A percentile compares a stretch with the other conserved stretches of the same genome.
phyloP scores from a whole-genome alignment of 192 early-diverging fungal species.

The Coemansia sp. region DNA sequence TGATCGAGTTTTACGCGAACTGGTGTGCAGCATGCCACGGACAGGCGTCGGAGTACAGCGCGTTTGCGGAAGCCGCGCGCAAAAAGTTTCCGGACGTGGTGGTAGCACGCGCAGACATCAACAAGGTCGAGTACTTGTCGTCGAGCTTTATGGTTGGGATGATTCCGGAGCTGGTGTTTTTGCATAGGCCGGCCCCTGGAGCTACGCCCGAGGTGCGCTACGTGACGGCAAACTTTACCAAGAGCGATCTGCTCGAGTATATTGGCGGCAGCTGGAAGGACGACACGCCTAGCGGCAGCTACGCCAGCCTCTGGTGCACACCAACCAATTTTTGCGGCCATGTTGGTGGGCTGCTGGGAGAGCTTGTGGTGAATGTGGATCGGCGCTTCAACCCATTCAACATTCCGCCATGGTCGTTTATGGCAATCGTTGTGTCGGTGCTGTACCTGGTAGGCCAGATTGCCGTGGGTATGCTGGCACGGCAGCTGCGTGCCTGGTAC shows the following conservation, averaged over 20 bases:
- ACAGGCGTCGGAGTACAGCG: slow-evolving; percentile 37
- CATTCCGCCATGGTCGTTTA: slow-evolving; percentile 50
- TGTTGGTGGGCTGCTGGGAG: slow-evolving; percentile 42
- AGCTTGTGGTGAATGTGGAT: slow-evolving; percentile 34
- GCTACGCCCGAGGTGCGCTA: slow-evolving; percentile 35
- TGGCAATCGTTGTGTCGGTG: slow-evolving; percentile 43
- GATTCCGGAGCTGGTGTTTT: slow-evolving; percentile 42
- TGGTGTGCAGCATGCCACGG: slow-evolving; percentile 51
- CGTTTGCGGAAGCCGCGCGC: slow-evolving; percentile 30
- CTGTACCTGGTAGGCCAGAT: slow-evolving; percentile 44
- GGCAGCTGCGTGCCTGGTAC: slow-evolving; percentile 23
- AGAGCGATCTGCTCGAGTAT: slow-evolving; percentile 32
- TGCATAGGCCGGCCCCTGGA: slow-evolving; percentile 22
- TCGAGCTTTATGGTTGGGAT: slow-evolving; percentile 50
- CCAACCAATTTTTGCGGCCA: slow-evolving; percentile 50
- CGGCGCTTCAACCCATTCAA: slow-evolving; percentile 35
- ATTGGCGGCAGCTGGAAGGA: slow-evolving; percentile 32
- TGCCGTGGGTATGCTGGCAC: slow-evolving; percentile 14
- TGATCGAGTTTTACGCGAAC: slow-evolving; percentile 53
- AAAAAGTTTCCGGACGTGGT: slow-evolving; percentile 35
- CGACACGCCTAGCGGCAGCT: slow-evolving; percentile 33
- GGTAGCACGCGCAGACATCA: slow-evolving; percentile 39
- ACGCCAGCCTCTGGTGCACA: slow-evolving; percentile 49
- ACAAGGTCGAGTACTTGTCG: slow-evolving; percentile 45
- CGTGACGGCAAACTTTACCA: slow-evolving; percentile 41